phyloP scores from a whole-genome alignment of 2,329 filamentous ascomycete species.

The Sclerotinia spermophila region DNA sequence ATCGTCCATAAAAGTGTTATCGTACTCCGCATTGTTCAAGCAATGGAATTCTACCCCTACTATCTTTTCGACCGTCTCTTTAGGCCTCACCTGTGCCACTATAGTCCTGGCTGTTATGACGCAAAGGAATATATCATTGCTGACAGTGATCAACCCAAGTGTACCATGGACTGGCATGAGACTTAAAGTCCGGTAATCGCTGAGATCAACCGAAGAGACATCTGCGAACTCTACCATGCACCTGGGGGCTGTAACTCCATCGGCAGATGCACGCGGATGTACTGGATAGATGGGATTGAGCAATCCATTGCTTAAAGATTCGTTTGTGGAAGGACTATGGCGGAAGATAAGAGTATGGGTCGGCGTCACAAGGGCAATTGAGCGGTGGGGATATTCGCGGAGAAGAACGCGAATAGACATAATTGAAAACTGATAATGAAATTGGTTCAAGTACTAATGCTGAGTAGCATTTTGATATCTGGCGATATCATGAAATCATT shows the following conservation, averaged over 20 bases:
- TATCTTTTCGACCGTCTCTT: slow-evolving; percentile 87
- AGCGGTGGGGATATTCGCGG: slow-evolving; percentile 80
- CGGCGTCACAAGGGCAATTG: slow-evolving; percentile 78
- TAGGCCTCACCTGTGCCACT: slow-evolving; percentile 78
- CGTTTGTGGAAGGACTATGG: slow-evolving; percentile 65
- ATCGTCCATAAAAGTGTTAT: slow-evolving; percentile 62
- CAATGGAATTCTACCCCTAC: slow-evolving; percentile 88
- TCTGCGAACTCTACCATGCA: slow-evolving; percentile 88
- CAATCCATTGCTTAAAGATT: slow-evolving; percentile 55
- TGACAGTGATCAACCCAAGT: slow-evolving; percentile 79
- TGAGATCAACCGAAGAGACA: slow-evolving; percentile 61
- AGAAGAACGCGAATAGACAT: slow-evolving; percentile 44
- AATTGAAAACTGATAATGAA: slow-evolving; percentile 12
- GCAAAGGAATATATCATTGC: slow-evolving; percentile 83
- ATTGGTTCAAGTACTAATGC: slow-evolving; percentile 15
- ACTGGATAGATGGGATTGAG: slow-evolving; percentile 50
- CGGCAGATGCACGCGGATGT: slow-evolving; percentile 40
- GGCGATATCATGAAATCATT: slow-evolving; percentile 9
- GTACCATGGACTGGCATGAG: slow-evolving; percentile 77
- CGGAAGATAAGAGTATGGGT: slow-evolving; percentile 81
- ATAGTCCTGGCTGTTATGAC: slow-evolving; percentile 77
- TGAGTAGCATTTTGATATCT: slow-evolving; percentile 19
- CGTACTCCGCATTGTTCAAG: slow-evolving; percentile 80
- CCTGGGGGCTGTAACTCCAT: slow-evolving; percentile 29
- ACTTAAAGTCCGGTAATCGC: slow-evolving; percentile 72